These are phyloP conservation scores for Xylariaceae sp. DNA, from an alignment of 2,329 filamentous ascomycete species.

Conservation along the genomic window DNA sequence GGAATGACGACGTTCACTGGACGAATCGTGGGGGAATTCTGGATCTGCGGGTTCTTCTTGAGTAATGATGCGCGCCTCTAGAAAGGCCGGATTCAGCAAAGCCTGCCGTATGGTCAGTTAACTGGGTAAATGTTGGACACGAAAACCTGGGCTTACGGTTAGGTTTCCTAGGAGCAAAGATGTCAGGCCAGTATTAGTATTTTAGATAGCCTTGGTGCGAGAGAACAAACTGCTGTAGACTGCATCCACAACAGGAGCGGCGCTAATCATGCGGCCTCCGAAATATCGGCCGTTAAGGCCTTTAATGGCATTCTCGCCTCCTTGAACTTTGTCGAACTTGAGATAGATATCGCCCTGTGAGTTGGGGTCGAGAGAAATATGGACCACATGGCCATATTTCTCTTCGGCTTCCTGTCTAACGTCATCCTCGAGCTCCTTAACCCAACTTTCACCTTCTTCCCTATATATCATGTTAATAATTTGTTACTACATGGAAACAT, in stretches of 20 bases:
- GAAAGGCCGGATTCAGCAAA: slow-evolving; percentile 7
- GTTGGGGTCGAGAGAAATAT: slow-evolving; percentile 91
- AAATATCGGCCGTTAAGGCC: slow-evolving; percentile 96
- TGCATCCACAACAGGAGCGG: slow-evolving; percentile 93
- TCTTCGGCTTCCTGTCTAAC: slow-evolving; percentile 87
- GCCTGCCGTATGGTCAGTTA: slow-evolving; percentile 6
- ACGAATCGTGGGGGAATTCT: slow-evolving; percentile 5
- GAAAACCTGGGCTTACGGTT: slow-evolving; percentile 20
- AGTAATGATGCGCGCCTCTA: slow-evolving; percentile 6
- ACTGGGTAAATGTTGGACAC: neutral
- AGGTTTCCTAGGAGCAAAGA: slow-evolving; percentile 44
- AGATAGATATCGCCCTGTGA: slow-evolving; percentile 95
- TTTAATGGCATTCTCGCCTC: slow-evolving; percentile 95
- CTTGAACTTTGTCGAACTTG: slow-evolving; percentile 94
- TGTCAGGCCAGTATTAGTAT: slow-evolving; percentile 50
- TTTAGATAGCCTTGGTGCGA: slow-evolving; percentile 74
- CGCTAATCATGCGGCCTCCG: slow-evolving; percentile 86
- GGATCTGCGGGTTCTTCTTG: slow-evolving; percentile 14
- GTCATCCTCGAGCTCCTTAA: slow-evolving; percentile 91
- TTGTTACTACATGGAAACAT: neutral
- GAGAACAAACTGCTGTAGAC: slow-evolving; percentile 97
- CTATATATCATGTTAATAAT: slow-evolving; percentile 45
- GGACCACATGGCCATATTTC: slow-evolving; percentile 96
- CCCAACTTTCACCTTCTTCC: slow-evolving; percentile 81
- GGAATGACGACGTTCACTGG: slow-evolving; percentile 24